Percentiles rank a stretch among this genome's conserved stretches.
Conservation (phyloP, 805 yeast genomes). For the Candida nemodendra region DNA sequence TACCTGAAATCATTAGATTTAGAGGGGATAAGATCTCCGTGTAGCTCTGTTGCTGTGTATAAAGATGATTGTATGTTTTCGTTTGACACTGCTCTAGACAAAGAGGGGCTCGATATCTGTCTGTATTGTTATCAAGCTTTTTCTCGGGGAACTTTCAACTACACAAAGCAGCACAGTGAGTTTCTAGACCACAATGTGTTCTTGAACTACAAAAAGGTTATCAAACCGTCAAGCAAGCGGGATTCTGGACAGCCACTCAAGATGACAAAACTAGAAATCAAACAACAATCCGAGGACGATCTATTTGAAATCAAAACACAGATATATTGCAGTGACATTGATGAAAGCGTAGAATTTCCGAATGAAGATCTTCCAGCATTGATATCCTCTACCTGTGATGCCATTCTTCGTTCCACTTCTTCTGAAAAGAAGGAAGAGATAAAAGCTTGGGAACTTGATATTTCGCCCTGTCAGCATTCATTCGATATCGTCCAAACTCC, state of each 20-base stretch:
- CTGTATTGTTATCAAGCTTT: slow-evolving; percentile 71
- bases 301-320: slow-evolving; percentile 47
- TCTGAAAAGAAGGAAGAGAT: slow-evolving; percentile 63
- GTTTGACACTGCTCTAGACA: slow-evolving; percentile 63
- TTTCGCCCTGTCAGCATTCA: slow-evolving; percentile 77
- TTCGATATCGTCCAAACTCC: slow-evolving; percentile 45
- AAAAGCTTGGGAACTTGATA: slow-evolving; percentile 89
- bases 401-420: slow-evolving; percentile 57
- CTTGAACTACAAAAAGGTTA: slow-evolving; percentile 55
- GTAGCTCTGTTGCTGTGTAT: slow-evolving; percentile 46
- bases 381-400: slow-evolving; percentile 36
- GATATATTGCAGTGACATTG: slow-evolving; percentile 40
- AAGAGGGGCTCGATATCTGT: slow-evolving; percentile 71
- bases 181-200: slow-evolving; percentile 53
- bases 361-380: slow-evolving; percentile 29
- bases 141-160: slow-evolving; percentile 46
- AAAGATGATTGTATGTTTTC: slow-evolving; percentile 92
- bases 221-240: slow-evolving; percentile 40
- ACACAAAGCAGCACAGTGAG: slow-evolving; percentile 55
- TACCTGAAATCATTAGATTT: slow-evolving; percentile 18
- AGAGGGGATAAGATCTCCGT: slow-evolving; percentile 21
- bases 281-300: slow-evolving; percentile 61
- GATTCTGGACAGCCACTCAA: slow-evolving; percentile 39
- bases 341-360: slow-evolving; percentile 30
- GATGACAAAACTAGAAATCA: slow-evolving; percentile 65